These are phyloP conservation scores for Trametes cubensis DNA, from an alignment of 768 basidiomycete genomes.

Conservation along the genomic window DNA sequence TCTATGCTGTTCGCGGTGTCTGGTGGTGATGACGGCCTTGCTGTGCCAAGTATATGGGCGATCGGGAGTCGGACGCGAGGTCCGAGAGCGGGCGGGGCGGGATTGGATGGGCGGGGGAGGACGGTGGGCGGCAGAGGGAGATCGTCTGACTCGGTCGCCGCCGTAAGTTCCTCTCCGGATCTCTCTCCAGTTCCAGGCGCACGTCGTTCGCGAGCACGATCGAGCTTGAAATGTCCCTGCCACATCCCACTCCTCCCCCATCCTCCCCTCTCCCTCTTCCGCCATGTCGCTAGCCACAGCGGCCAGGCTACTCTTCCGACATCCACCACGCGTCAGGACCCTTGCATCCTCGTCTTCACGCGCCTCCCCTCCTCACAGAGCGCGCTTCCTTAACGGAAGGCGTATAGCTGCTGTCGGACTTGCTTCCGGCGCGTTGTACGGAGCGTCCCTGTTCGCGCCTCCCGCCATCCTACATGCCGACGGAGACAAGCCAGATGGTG, in stretches of 20 bases:
- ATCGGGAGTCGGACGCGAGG: background rate
- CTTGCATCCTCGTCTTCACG: background rate
- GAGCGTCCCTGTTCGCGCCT: background rate
- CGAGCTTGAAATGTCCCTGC: background rate
- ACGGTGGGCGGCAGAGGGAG: background rate
- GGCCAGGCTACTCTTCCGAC: conserved; percentile 4
- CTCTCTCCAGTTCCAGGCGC: background rate
- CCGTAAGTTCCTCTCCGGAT: background rate
- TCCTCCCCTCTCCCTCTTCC: background rate
- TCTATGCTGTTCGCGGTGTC: too few relatives aligned
- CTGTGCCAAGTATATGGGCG: too few relatives aligned
- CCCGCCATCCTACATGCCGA: conserved; percentile 29
- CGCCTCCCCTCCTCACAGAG: background rate
- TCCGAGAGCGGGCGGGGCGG: background rate
- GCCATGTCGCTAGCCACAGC: conserved; percentile 14
- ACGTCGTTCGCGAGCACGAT: background rate
- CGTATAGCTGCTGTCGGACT: conserved; percentile 4
- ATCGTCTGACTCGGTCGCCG: conserved; percentile 6
- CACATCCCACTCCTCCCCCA: background rate
- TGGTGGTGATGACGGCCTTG: too few relatives aligned
- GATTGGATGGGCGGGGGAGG: background rate
- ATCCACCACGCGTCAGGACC: background rate
- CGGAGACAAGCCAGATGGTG: conserved; percentile 7
- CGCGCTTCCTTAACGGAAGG: background rate
- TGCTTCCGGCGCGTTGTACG: background rate